These are phyloP conservation scores for Lentinula novae-zelandiae DNA, from an alignment of 1,284 basidiomycete genomes.

Conservation along the genomic window DNA sequence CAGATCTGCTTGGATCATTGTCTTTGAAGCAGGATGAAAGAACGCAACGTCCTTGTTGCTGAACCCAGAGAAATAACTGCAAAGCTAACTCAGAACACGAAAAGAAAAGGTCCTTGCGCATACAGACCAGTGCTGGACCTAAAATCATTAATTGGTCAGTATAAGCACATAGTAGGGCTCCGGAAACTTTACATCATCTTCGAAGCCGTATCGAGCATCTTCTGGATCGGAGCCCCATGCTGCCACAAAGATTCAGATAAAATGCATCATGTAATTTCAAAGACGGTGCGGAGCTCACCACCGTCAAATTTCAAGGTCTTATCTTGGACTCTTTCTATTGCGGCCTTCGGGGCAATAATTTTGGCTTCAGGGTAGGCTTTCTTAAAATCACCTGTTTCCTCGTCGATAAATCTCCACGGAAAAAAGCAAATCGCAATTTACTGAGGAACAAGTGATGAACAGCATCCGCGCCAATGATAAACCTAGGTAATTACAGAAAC, in stretches of 20 bases:
- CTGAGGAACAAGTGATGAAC: conserved; percentile 67
- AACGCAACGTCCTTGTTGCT: conserved; percentile 89
- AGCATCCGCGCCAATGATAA: conserved; percentile 60
- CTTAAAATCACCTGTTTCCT: conserved; percentile 57
- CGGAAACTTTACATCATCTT: conserved; percentile 60
- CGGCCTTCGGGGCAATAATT: conserved; percentile 61
- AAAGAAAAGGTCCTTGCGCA: background rate
- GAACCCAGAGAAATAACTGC: conserved; percentile 79
- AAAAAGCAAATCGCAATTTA: conserved; percentile 27
- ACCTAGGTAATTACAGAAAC: conserved; percentile 34
- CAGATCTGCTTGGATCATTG: conserved; percentile 84
- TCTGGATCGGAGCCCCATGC: conserved; percentile 65
- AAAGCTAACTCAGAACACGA: background rate
- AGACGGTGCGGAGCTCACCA: conserved; percentile 31
- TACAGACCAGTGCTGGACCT: conserved; percentile 62
- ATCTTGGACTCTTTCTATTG: conserved; percentile 39
- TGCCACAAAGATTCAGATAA: conserved; percentile 23
- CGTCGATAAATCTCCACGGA: background rate
- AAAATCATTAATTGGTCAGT: background rate
- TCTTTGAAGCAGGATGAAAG: conserved; percentile 77
- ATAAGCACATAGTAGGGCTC: conserved; percentile 3
- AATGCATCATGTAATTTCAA: background rate
- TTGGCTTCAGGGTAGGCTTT: conserved; percentile 77
- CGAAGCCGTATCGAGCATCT: conserved; percentile 74
- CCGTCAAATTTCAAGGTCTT: conserved; percentile 51